phyloP scores from a whole-genome alignment of 2,329 filamentous ascomycete genomes.

The Trichophaea hybrida region DNA sequence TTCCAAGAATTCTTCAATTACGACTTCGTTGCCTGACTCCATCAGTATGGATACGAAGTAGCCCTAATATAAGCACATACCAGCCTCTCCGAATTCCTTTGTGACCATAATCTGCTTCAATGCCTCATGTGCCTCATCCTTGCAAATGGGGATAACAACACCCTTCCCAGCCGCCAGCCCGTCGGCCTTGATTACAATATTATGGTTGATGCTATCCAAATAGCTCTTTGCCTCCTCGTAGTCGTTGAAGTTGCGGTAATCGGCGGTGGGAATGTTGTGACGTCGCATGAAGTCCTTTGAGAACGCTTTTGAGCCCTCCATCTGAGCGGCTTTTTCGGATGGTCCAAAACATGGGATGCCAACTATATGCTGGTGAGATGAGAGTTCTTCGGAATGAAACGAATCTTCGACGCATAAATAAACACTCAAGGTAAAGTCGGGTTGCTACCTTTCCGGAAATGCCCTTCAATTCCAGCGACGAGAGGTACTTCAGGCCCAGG shows the following conservation, averaged over 20 bases:
- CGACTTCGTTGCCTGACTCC: constrained; percentile 55
- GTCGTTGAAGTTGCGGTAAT: constrained; percentile 74
- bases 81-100: constrained; percentile 71
- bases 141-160: constrained; percentile 71
- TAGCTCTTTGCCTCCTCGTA: constrained; percentile 61
- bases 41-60: neutral
- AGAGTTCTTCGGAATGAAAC: neutral
- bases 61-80: constrained; percentile 2
- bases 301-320: constrained; percentile 96
- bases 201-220: constrained; percentile 53
- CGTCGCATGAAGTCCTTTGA: constrained; percentile 96
- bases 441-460: constrained; percentile 46
- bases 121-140: constrained; percentile 67
- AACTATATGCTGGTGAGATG: constrained; percentile 31
- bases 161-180: constrained; percentile 91
- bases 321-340: constrained; percentile 63
- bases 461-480: constrained; percentile 74
- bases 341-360: constrained; percentile 78
- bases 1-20: constrained; percentile 85
- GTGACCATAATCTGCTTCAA: constrained; percentile 83
- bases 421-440: neutral
- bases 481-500: constrained; percentile 89
- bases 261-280: constrained; percentile 77
- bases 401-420: neutral
- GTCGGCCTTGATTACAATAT: constrained; percentile 84